Evolutionary conservation across 805 yeast genomes (phyloP).

Genomic region (Yarrowia sp.): DNA sequence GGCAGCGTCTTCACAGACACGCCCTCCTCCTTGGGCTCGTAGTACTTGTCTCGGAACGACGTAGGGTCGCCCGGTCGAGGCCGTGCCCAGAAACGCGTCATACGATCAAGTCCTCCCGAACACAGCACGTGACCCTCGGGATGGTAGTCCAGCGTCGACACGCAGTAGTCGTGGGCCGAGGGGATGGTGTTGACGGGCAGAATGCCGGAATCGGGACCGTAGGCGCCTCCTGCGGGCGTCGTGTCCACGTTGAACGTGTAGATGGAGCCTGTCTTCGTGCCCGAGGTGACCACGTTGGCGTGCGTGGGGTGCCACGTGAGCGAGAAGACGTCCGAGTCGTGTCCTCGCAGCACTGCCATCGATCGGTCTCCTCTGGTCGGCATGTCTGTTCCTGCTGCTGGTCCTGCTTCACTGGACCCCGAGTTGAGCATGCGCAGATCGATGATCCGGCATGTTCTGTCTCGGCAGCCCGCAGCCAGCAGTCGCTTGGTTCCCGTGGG

Average conservation of each 20-base stretch:
- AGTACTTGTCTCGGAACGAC: conserved; percentile 81
- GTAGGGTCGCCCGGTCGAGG: conserved; percentile 88
- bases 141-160: conserved; percentile 88
- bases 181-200: conserved; percentile 62
- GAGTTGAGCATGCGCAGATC: conserved; percentile 78
- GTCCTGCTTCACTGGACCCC: conserved; percentile 5
- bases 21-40: conserved; percentile 59
- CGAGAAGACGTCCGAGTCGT: conserved; percentile 83
- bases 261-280: conserved; percentile 88
- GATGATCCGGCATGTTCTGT: conserved; percentile 83
- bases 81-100: conserved; percentile 93
- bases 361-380: conserved; percentile 54
- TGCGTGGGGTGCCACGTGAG: conserved; percentile 94
- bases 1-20: conserved; percentile 39
- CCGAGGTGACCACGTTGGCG: conserved; percentile 77
- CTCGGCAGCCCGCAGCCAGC: conserved; percentile 87
- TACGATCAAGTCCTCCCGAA: conserved; percentile 92
- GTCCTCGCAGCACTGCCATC: conserved; percentile 72
- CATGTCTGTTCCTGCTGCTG: conserved; percentile 16
- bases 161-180: conserved; percentile 92
- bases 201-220: conserved; percentile 47
- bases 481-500: conserved; percentile 74
- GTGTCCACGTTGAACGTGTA: conserved; percentile 73
- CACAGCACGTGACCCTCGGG: conserved; percentile 92
- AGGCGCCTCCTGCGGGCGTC: conserved; percentile 40